These are phyloP conservation scores for Primulina tabacum DNA, from an alignment of 257 asterid genomes.

Conservation along the genomic window DNA sequence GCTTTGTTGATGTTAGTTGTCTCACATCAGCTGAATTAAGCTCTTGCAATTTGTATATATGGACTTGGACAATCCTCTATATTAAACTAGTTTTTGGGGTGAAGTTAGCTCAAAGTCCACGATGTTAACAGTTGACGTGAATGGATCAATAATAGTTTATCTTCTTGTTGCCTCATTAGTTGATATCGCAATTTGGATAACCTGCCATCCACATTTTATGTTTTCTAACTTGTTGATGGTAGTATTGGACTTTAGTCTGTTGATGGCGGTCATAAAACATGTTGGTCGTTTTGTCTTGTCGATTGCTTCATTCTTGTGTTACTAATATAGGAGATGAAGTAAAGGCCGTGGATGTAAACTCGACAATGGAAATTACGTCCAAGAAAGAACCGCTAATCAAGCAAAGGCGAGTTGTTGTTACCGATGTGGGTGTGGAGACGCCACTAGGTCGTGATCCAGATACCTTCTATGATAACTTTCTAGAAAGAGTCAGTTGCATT, in stretches of 20 bases:
- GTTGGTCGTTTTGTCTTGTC: slow-evolving; percentile 8
- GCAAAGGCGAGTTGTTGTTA: slow-evolving; percentile 92
- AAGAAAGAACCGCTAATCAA: slow-evolving; percentile 59
- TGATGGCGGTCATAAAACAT: too few relatives aligned
- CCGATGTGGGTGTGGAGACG: slow-evolving; percentile 93
- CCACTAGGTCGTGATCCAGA: slow-evolving; percentile 78
- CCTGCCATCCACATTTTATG: neutral
- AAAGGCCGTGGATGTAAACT: slow-evolving; percentile 49
- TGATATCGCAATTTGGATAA: neutral
- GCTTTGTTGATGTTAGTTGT: too few relatives aligned
- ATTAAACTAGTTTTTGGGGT: too few relatives aligned
- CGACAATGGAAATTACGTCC: slow-evolving; percentile 41
- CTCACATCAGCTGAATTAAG: too few relatives aligned
- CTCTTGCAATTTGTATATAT: too few relatives aligned
- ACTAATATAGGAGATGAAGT: slow-evolving; percentile 26
- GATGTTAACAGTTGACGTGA: too few relatives aligned
- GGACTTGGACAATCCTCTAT: too few relatives aligned
- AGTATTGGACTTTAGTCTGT: neutral
- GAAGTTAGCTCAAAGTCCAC: too few relatives aligned
- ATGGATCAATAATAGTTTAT: too few relatives aligned
- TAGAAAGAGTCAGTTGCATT: slow-evolving; percentile 85
- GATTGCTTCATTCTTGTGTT: slow-evolving; percentile 15
- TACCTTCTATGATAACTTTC: slow-evolving; percentile 72
- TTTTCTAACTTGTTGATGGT: neutral
- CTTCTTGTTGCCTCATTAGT: too few relatives aligned